Evolutionary conservation across 139 green algal species (phyloP), one percentile per base, ranked within the genome.

Genomic region (Pseudopediastrum boryanum): DNA sequence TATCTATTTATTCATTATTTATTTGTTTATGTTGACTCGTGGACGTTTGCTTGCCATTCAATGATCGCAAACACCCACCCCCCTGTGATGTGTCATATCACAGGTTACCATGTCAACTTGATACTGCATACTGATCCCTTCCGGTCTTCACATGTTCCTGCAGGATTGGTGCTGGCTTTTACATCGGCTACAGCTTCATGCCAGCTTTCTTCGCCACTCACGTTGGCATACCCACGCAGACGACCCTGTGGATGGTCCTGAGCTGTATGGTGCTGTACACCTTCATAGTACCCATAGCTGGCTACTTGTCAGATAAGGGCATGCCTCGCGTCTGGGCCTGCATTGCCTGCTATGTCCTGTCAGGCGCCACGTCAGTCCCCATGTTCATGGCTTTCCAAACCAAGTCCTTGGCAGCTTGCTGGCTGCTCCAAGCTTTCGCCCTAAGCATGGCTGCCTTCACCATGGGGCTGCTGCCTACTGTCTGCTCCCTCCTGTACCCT

Each of bases 171-270:
- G 69, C 69, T 41, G 31, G 13, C 29, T 76, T 76, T 50, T 76
- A 76, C 48, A 48, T 76, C n/a, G 69, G 69, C 51, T 76, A 76
- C 69, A 43, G 19, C 69, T 76, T 48, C 50, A 35, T 76, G 48
- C 69, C 69, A 3, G 36, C n/a, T 23, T 76, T 76, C 69, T 76
- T 76, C 33, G 29, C n/a, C 8, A 76, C 58, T 38, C 69, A 76
- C 16, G 69, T 59, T 9, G 48, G 48, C 48, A 19, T 76, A 4
- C 29, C 69, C 2, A 31, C 33, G 33, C 29, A 31, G 10, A 25
- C 29, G 8, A 65, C 69, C 3, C 48, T 76, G 69, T 76, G 69
- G 69, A 65, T 76, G 69, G 69, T 76, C 33, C 48, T 76, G n/a
- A 62, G 19, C 29, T 23, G 69, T 35, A 76, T 76, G 69, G 33